Percentiles rank a stretch among this genome's conserved stretches.
These are phyloP conservation scores for Tetrahymena borealis DNA, from an alignment of 73 alveolate genomes.

Conservation along the genomic window DNA sequence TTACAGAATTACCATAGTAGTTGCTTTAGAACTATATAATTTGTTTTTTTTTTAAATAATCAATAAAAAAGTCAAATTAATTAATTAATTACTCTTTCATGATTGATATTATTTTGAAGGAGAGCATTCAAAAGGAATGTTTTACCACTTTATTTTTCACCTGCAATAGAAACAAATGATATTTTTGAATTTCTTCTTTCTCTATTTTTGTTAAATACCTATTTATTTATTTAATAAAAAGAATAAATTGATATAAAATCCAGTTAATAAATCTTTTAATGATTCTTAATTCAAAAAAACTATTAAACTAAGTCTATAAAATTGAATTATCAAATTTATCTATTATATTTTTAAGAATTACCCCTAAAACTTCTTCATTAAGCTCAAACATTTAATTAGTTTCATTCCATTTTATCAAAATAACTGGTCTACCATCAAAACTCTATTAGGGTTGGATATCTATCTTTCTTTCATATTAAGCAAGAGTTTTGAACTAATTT, in stretches of 20 bases:
- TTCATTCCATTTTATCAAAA: neutral
- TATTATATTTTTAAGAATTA: too few species aligned
- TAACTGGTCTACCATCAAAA: neutral
- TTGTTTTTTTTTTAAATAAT: too few species aligned
- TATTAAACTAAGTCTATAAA: too few species aligned
- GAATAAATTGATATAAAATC: too few species aligned
- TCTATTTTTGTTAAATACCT: neutral
- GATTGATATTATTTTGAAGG: neutral
- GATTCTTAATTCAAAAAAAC: too few species aligned
- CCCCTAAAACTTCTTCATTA: neutral
- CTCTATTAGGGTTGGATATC: neutral
- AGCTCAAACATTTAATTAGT: neutral
- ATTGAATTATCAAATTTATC: too few species aligned
- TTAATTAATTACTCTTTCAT: neutral
- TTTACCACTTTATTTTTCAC: neutral
- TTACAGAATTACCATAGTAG: neutral
- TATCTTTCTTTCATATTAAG: neutral
- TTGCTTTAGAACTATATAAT: neutral
- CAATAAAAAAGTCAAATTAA: too few species aligned
- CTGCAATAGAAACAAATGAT: neutral
- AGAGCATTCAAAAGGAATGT: neutral
- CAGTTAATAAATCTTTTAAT: too few species aligned
- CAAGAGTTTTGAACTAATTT: neutral
- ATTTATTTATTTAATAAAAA: too few species aligned
- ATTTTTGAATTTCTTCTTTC: neutral